Evolutionary conservation across 768 basidiomycete species (phyloP), one percentile per base, ranked within the genome.

Genomic region (Neoboletus brunneissimus): DNA sequence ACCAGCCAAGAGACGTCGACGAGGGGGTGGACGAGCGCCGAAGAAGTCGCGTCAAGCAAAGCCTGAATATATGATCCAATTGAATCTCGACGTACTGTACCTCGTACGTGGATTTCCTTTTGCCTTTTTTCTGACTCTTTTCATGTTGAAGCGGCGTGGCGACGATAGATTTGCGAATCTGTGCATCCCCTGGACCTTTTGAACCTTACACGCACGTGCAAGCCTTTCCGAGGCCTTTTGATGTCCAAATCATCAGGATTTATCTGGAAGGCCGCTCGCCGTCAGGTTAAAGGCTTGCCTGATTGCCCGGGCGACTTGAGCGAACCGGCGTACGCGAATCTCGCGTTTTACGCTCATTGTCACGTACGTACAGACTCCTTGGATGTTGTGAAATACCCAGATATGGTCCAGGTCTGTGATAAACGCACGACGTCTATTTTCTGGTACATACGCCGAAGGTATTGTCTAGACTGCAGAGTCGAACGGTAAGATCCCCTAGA

Each of bases 121-220:
- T 12, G 27, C 47, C 31, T 4, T 37, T 9, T 40, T 18, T 41
- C n/a, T 20, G 15, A 32, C 10, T 29, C 41, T 11, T 35, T n/a
- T n/a, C n/a, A n/a, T 38, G 20, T 32, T 48, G 8, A 55, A n/a
- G n/a, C 46, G 25, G 10, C 5, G 22, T 25, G 29, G 34, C 23
- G 12, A 27, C 18, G 15, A 20, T 57, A 81, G 77, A 77, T 81
- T 52, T 75, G 75, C 51, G 62, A 62, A 20, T 72, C 75, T 51
- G 64, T 80, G 0, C 67, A 75, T 45, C 79, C 78, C 4, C 53
- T 70, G 46, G 63, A 64, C 47, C 59, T 64, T 18, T 20, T 64
- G 43, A 70, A 70, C 56, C 71, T 80, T 23, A 65, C 80, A 9
- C 72, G 78, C n/a, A 75, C 77, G 2, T 75, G 73, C 35, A 77